Percentiles rank a stretch among this genome's conserved stretches.
phyloP scores from a whole-genome alignment of 1,284 basidiomycete species.

The Coniferiporia weirii region DNA sequence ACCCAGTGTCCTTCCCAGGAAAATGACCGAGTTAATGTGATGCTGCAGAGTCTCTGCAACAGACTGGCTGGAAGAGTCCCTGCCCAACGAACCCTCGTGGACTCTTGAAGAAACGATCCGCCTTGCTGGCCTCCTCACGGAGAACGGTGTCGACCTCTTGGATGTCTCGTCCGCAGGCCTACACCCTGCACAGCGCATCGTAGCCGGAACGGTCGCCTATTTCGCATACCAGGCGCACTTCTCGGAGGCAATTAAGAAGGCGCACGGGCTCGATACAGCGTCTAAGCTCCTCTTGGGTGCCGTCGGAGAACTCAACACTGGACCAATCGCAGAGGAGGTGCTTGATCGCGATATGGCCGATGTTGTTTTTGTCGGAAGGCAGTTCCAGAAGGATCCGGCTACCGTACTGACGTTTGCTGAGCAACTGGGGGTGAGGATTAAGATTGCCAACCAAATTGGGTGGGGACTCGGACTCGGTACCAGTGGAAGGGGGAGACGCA shows the following conservation, averaged over 20 bases:
- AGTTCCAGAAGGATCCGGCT: conserved; percentile 54
- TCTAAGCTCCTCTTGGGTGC: conserved; percentile 35
- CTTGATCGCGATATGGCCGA: conserved; percentile 35
- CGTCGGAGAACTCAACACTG: conserved; percentile 45
- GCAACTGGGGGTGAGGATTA: conserved; percentile 27
- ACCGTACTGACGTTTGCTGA: conserved; percentile 32
- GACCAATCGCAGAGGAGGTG: conserved; percentile 41
- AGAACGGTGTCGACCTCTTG: conserved; percentile 51
- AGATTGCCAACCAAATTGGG: conserved; percentile 11
- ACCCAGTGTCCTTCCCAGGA: conserved; percentile 26
- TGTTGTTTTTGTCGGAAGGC: conserved; percentile 45
- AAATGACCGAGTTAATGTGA: conserved; percentile 28
- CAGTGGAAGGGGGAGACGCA: not conserved
- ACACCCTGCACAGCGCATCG: conserved; percentile 36
- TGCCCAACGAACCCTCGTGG: conserved; percentile 44
- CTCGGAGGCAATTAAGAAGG: conserved; percentile 32
- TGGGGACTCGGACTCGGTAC: conserved; percentile 35
- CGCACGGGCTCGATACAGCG: conserved; percentile 25
- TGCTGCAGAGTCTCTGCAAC: conserved; percentile 44
- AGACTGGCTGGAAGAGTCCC: conserved; percentile 49
- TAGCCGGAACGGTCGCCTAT: conserved; percentile 30
- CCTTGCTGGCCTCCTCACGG: conserved; percentile 43
- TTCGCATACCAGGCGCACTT: not conserved
- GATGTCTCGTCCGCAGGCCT: conserved; percentile 53
- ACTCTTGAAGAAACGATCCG: conserved; percentile 50